Conservation (phyloP, 805 yeast species). For the Blastobotrys terrestris region DNA sequence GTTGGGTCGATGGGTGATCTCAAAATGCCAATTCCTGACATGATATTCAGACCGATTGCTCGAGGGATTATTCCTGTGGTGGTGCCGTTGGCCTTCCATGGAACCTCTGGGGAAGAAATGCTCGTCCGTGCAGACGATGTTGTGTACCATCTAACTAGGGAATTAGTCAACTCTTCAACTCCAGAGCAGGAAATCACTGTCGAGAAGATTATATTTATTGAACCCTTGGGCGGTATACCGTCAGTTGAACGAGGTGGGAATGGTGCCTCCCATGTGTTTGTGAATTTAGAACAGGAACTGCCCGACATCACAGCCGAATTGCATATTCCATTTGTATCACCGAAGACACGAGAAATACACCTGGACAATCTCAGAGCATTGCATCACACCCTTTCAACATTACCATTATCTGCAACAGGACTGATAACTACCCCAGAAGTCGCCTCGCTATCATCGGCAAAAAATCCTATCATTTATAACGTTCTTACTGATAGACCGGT, state of each 20-base stretch:
- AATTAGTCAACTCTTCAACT: slow-evolving; percentile 21
- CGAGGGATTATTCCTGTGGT: slow-evolving; percentile 44
- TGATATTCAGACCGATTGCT: slow-evolving; percentile 38
- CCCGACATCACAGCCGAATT: slow-evolving; percentile 59
- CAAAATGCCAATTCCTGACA: slow-evolving; percentile 31
- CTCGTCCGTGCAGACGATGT: slow-evolving; percentile 37
- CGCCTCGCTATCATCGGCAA: slow-evolving; percentile 46
- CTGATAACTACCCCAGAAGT: slow-evolving; percentile 78
- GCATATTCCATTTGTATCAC: slow-evolving; percentile 47
- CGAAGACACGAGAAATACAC: slow-evolving; percentile 47
- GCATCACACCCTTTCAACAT: slow-evolving; percentile 45
- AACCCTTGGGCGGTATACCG: slow-evolving; percentile 85
- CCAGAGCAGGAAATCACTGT: slow-evolving; percentile 38
- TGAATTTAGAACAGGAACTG: slow-evolving; percentile 79
- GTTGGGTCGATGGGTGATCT: slow-evolving; percentile 7
- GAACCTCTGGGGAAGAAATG: slow-evolving; percentile 37
- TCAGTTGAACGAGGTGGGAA: slow-evolving; percentile 67
- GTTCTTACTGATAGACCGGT: slow-evolving; percentile 86
- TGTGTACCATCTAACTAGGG: slow-evolving; percentile 35
- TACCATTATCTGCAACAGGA: slow-evolving; percentile 64
- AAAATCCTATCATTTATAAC: slow-evolving; percentile 86
- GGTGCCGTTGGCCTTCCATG: slow-evolving; percentile 64
- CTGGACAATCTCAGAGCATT: slow-evolving; percentile 60
- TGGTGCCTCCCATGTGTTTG: slow-evolving; percentile 66
- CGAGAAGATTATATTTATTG: slow-evolving; percentile 78